These are phyloP conservation scores for Phaeosphaeria sp. DNA, from an alignment of 2,329 filamentous ascomycete species.

Conservation along the genomic window DNA sequence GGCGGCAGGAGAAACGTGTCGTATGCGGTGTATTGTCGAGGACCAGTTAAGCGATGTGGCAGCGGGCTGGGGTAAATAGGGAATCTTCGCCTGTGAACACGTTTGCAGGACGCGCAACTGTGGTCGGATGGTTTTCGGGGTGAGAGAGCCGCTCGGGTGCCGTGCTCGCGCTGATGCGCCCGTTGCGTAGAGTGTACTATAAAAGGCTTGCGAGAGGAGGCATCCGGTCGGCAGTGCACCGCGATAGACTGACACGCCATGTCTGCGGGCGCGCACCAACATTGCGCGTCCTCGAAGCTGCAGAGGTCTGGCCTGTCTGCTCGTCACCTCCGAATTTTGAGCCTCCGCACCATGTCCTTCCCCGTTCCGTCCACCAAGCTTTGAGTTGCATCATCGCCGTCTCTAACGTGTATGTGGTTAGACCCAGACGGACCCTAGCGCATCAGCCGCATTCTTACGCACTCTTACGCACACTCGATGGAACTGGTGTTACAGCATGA, in stretches of 20 bases:
- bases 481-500: background rate
- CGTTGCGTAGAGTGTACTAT: conserved; percentile 19
- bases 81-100: conserved; percentile 31
- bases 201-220: conserved; percentile 27
- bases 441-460: background rate
- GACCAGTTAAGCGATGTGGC: conserved; percentile 38
- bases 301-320: conserved; percentile 19
- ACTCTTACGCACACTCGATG: background rate
- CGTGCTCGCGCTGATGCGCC: background rate
- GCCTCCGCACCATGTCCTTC: conserved; percentile 19
- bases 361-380: conserved; percentile 14
- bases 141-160: conserved; percentile 1
- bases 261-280: conserved; percentile 38
- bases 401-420: background rate
- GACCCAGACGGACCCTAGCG: background rate
- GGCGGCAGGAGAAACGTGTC: conserved; percentile 36
- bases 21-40: conserved; percentile 39
- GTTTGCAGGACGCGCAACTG: conserved; percentile 44
- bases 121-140: conserved; percentile 13
- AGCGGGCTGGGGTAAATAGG: conserved; percentile 14
- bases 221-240: conserved; percentile 29
- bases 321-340: conserved; percentile 19
- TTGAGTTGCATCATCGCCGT: conserved; percentile 20
- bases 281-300: conserved; percentile 30
- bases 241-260: conserved; percentile 45